phyloP scores from a whole-genome alignment of 2,329 filamentous ascomycete genomes.

The Harringtonia lauricola region DNA sequence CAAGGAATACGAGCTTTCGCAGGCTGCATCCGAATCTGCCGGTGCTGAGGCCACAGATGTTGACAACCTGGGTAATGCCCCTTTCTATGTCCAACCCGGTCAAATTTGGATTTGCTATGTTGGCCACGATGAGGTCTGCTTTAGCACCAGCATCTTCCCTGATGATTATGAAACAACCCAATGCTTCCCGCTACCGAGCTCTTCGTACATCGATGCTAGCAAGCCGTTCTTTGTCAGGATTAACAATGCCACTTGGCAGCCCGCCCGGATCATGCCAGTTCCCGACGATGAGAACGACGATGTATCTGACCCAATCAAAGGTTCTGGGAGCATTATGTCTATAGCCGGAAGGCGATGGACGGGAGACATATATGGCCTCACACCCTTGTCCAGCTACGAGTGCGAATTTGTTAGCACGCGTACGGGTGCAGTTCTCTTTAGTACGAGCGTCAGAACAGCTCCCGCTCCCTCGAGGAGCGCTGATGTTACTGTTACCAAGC shows the following conservation, averaged over 20 bases:
- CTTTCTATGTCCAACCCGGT: conserved; percentile 58
- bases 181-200: conserved; percentile 8
- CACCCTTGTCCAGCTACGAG: conserved; percentile 65
- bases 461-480: conserved; percentile 31
- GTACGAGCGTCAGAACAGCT: conserved; percentile 58
- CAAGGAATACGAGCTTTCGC: conserved; percentile 79
- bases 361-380: conserved; percentile 58
- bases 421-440: conserved; percentile 56
- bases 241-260: conserved; percentile 72
- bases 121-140: conserved; percentile 66
- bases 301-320: not conserved
- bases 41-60: conserved; percentile 67
- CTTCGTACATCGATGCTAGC: conserved; percentile 48
- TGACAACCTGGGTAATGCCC: conserved; percentile 65
- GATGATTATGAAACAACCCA: conserved; percentile 21
- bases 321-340: not conserved
- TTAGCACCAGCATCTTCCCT: conserved; percentile 58
- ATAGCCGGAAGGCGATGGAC: conserved; percentile 47
- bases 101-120: conserved; percentile 77
- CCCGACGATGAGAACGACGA: conserved; percentile 11
- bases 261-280: conserved; percentile 55
- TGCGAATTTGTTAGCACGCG: conserved; percentile 65
- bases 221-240: conserved; percentile 73
- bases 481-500: conserved; percentile 17
- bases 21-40: conserved; percentile 60